Evolutionary conservation across 2,329 filamentous ascomycete genomes (phyloP).

Genomic region (Gyromitra esculenta): DNA sequence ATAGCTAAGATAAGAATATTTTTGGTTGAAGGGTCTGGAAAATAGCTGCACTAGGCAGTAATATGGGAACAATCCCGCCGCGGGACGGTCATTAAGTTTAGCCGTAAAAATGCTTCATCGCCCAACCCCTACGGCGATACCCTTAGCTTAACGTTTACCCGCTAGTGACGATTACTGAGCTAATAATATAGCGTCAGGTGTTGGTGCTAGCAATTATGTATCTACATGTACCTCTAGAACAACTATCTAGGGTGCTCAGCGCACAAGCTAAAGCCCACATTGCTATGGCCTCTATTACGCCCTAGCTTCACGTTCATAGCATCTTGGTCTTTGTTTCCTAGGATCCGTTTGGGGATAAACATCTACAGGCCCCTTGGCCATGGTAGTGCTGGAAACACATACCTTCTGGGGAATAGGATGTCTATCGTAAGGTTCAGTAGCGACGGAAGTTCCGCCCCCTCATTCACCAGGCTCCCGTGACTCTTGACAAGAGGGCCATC

Average conservation of each 20-base stretch:
- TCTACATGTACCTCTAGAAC: neutral
- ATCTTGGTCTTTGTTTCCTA: neutral
- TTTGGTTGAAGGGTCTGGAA: neutral
- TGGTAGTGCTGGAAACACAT: slow-evolving; percentile 13
- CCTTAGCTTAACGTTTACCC: neutral
- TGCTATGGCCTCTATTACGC: neutral
- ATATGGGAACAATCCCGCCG: slow-evolving; percentile 11
- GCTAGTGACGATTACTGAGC: slow-evolving; percentile 5
- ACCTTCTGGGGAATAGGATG: slow-evolving; percentile 33
- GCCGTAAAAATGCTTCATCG: slow-evolving; percentile 2
- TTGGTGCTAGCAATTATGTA: neutral
- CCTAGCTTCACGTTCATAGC: neutral
- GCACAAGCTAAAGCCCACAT: neutral
- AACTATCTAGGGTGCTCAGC: neutral
- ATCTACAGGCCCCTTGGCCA: neutral
- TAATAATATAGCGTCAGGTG: slow-evolving; percentile 13
- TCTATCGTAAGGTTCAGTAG: slow-evolving; percentile 20
- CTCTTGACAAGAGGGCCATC: slow-evolving; percentile 30
- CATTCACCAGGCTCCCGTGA: slow-evolving; percentile 11
- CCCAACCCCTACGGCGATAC: neutral
- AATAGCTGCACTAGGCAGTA: neutral
- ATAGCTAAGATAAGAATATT: slow-evolving; percentile 1
- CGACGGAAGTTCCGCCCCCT: slow-evolving; percentile 24
- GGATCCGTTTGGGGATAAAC: neutral
- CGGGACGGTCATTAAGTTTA: neutral